phyloP scores from a whole-genome alignment of 1,284 basidiomycete genomes.

The Sphagnurus paluster region DNA sequence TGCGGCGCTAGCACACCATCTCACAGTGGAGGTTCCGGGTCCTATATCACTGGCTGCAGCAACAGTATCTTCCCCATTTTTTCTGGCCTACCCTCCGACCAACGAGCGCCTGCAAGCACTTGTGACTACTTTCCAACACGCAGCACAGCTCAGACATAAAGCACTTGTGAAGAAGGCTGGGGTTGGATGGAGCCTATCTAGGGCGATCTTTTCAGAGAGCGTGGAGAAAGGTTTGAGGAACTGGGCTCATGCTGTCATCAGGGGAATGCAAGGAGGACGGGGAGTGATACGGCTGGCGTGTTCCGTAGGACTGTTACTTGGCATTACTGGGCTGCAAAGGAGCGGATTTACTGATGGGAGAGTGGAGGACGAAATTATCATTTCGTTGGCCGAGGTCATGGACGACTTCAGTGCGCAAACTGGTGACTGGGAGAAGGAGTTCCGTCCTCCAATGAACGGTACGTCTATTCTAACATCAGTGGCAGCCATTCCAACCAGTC shows the following conservation, averaged over 20 bases:
- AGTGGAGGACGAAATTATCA: slow-evolving; percentile 63
- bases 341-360: slow-evolving; percentile 30
- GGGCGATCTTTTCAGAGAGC: slow-evolving; percentile 45
- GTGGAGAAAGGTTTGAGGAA: slow-evolving; percentile 39
- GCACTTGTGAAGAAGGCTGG: slow-evolving; percentile 38
- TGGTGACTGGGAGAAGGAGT: slow-evolving; percentile 67
- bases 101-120: slow-evolving; percentile 54
- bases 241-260: slow-evolving; percentile 60
- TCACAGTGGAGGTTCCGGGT: slow-evolving; percentile 48
- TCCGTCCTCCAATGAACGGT: slow-evolving; percentile 47
- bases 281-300: slow-evolving; percentile 59
- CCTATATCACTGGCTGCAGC: slow-evolving; percentile 70
- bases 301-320: slow-evolving; percentile 62
- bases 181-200: slow-evolving; percentile 28
- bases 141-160: slow-evolving; percentile 54
- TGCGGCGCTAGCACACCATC: slow-evolving; percentile 62
- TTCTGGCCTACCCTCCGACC: slow-evolving; percentile 49
- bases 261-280: slow-evolving; percentile 64
- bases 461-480: slow-evolving; percentile 18
- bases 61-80: slow-evolving; percentile 57
- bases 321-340: slow-evolving; percentile 52
- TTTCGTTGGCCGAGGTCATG: slow-evolving; percentile 71
- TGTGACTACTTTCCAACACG: slow-evolving; percentile 60
- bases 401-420: slow-evolving; percentile 40
- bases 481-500: neutral